phyloP scores from a whole-genome alignment of 176 grass and related monocot species.

The Aegilops sharonensis region DNA sequence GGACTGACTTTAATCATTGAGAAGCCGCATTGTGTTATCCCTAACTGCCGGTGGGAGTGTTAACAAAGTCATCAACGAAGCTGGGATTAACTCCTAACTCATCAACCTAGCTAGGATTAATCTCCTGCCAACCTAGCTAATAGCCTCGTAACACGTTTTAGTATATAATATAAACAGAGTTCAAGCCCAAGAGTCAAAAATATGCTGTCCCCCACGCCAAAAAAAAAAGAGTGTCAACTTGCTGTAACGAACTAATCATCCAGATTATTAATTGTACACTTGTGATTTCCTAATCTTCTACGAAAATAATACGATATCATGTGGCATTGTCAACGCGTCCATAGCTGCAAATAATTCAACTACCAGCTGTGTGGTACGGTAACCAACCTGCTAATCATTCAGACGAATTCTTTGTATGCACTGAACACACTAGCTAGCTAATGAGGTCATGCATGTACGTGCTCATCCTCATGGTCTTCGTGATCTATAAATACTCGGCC shows the following conservation, averaged over 20 bases:
- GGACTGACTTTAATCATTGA: neutral
- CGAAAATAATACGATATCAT: neutral
- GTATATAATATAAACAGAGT: too few relatives aligned
- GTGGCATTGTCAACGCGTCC: neutral
- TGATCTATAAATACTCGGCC: slow-evolving; percentile 21
- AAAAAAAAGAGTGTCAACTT: too few relatives aligned
- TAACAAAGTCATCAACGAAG: neutral
- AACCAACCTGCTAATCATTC: slow-evolving; percentile 5
- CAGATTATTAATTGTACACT: neutral
- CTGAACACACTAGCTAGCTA: neutral
- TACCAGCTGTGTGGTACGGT: neutral
- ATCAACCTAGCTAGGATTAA: neutral
- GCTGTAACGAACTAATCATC: neutral
- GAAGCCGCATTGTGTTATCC: neutral
- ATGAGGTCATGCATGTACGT: neutral
- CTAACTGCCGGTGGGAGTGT: neutral
- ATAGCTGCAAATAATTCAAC: neutral
- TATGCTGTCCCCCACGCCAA: neutral
- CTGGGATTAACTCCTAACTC: neutral
- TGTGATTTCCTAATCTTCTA: neutral
- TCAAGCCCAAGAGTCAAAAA: neutral
- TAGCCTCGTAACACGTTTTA: too few relatives aligned
- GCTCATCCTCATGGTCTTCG: neutral
- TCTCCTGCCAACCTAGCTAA: too few relatives aligned
- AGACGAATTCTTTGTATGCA: neutral